Percentiles rank a stretch among this genome's conserved stretches.
Evolutionary conservation across 1,284 basidiomycete species (phyloP).

Genomic region (Ceratobasidium sp.): DNA sequence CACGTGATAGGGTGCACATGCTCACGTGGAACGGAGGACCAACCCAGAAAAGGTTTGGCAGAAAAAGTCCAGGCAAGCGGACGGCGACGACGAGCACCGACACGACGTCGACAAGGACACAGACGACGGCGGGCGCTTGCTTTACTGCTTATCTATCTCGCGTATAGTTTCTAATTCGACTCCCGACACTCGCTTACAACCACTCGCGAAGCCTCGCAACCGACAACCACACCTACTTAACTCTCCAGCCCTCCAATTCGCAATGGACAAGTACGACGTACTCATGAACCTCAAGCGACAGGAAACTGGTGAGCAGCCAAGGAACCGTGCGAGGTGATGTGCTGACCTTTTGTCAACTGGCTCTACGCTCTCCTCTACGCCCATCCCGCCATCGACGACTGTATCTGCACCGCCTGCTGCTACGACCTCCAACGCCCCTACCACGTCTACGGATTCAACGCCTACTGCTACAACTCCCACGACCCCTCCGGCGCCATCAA

Average conservation of each 20-base stretch:
- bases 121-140: not conserved
- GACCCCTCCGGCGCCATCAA: not conserved
- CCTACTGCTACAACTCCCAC: not conserved
- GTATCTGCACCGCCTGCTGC: constrained; percentile 1
- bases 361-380: constrained; percentile 7
- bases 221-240: not conserved
- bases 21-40: constrained; percentile 30
- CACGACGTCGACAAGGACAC: not conserved
- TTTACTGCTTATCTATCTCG: not conserved
- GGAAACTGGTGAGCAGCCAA: constrained; percentile 35
- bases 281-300: constrained; percentile 42
- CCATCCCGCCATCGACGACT: constrained; percentile 6
- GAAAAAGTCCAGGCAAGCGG: not conserved
- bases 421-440: not conserved
- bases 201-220: constrained; percentile 46
- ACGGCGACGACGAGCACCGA: constrained; percentile 34
- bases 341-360: constrained; percentile 22
- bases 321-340: not conserved
- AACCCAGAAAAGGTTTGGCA: constrained; percentile 15
- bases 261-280: constrained; percentile 43
- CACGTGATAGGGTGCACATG: constrained; percentile 40
- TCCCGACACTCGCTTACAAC: constrained; percentile 44
- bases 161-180: not conserved
- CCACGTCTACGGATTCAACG: not conserved
- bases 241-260: not conserved